A percentile compares a stretch with the other conserved stretches of the same genome.
phyloP scores from a whole-genome alignment of 345 rosid species.

The Eucalyptus sp. region DNA sequence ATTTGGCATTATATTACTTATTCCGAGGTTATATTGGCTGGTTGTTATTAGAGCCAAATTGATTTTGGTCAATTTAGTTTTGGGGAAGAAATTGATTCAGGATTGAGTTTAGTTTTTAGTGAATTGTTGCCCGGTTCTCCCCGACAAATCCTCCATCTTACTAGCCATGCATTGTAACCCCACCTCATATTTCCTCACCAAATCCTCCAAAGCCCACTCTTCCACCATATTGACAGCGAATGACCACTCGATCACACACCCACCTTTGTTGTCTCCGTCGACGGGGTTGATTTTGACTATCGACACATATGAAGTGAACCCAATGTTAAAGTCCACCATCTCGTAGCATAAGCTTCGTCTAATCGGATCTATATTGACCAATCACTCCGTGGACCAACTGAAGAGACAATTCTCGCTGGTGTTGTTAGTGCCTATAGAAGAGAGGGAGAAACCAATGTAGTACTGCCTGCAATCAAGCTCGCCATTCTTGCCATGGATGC shows the following conservation, averaged over 20 bases:
- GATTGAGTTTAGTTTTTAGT: too few relatives aligned
- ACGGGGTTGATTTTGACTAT: slow-evolving; percentile 23
- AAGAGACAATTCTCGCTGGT: not conserved
- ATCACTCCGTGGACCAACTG: slow-evolving; percentile 45
- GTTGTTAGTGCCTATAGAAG: not conserved
- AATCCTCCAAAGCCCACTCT: slow-evolving; percentile 25
- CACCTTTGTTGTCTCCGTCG: slow-evolving; percentile 1
- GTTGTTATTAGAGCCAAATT: too few relatives aligned
- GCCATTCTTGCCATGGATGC: slow-evolving; percentile 43
- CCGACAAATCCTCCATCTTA: slow-evolving; percentile 9
- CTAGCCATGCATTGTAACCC: slow-evolving; percentile 15
- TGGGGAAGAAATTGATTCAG: too few relatives aligned
- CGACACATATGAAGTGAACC: slow-evolving; percentile 40
- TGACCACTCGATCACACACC: slow-evolving; percentile 55
- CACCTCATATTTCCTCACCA: slow-evolving; percentile 21
- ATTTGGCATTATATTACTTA: too few relatives aligned
- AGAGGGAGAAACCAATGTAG: slow-evolving; percentile 32
- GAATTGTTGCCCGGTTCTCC: too few relatives aligned
- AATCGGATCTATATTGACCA: slow-evolving; percentile 24
- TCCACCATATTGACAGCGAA: slow-evolving; percentile 44
- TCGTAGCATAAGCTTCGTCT: slow-evolving; percentile 22
- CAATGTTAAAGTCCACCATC: slow-evolving; percentile 47
- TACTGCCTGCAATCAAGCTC: slow-evolving; percentile 47
- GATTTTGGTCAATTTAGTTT: too few relatives aligned
- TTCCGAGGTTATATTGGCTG: too few relatives aligned